These are phyloP conservation scores for Solanum medicagineum DNA, from an alignment of 257 asterid genomes.

Conservation along the genomic window DNA sequence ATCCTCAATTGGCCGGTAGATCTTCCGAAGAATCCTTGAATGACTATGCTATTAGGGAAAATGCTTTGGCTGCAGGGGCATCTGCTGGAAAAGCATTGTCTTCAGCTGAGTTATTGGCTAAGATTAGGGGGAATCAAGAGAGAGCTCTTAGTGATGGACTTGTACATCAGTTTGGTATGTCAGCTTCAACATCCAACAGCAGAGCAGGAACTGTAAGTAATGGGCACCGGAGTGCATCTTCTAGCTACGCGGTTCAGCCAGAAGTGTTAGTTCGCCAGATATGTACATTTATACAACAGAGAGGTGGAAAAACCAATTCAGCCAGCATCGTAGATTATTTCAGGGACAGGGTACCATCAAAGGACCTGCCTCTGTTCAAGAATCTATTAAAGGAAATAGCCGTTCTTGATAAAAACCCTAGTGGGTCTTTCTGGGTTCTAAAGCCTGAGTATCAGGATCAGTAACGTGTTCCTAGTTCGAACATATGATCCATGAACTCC, in stretches of 20 bases:
- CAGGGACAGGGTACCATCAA: conserved; percentile 63
- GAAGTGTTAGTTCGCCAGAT: conserved; percentile 85
- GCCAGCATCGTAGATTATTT: conserved; percentile 63
- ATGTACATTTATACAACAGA: conserved; percentile 70
- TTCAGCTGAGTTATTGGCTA: conserved; percentile 67
- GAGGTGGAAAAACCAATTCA: conserved; percentile 71
- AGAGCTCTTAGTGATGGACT: conserved; percentile 60
- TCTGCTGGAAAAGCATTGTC: conserved; percentile 79
- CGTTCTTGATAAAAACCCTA: conserved; percentile 45
- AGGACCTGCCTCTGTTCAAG: conserved; percentile 79
- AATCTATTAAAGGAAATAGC: conserved; percentile 90
- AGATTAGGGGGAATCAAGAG: conserved; percentile 56
- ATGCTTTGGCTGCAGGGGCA: conserved; percentile 53
- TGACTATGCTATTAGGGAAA: conserved; percentile 15
- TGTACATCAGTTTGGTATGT: conserved; percentile 45
- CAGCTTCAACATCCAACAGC: conserved; percentile 23
- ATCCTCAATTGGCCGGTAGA: conserved; percentile 29
- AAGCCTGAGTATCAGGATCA: conserved; percentile 58
- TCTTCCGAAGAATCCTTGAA: conserved; percentile 20
- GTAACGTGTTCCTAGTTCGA: neutral
- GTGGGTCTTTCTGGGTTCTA: conserved; percentile 69
- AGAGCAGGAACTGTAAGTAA: conserved; percentile 19
- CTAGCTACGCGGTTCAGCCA: conserved; percentile 37
- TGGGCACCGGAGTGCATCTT: conserved; percentile 24
- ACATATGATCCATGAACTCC: neutral